These are phyloP conservation scores for Diplogelasinospora grovesii DNA, from an alignment of 495 filamentous ascomycete species.

Conservation along the genomic window DNA sequence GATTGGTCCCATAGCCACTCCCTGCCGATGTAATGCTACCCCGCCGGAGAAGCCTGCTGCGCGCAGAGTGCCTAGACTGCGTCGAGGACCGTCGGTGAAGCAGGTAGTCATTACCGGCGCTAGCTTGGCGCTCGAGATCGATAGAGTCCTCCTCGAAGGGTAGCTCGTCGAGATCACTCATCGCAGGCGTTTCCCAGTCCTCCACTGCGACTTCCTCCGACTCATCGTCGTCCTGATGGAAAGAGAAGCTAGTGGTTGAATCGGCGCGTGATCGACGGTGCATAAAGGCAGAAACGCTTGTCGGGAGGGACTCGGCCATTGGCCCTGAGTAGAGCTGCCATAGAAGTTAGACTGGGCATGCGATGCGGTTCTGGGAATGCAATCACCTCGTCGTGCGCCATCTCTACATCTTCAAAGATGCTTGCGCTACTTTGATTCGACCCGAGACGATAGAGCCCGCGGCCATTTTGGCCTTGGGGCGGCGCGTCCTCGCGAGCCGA, in stretches of 20 bases:
- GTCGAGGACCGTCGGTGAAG: conserved; percentile 37
- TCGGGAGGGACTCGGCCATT: conserved; percentile 89
- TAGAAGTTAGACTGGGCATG: conserved; percentile 14
- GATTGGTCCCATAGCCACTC: conserved; percentile 51
- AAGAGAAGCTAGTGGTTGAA: conserved; percentile 84
- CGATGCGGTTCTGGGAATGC: not conserved
- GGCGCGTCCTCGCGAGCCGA: conserved; percentile 11
- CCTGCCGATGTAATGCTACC: conserved; percentile 54
- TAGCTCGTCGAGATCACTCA: conserved; percentile 32
- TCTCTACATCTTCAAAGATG: conserved; percentile 92
- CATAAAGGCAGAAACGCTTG: conserved; percentile 79
- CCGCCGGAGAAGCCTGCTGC: conserved; percentile 63
- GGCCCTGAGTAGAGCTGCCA: conserved; percentile 83
- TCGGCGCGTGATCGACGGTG: conserved; percentile 72
- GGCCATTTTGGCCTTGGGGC: conserved; percentile 26
- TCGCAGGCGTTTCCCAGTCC: conserved; percentile 35
- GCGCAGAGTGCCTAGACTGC: conserved; percentile 51
- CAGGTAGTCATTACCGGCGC: conserved; percentile 31
- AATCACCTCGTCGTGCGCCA: conserved; percentile 87
- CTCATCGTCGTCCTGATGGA: conserved; percentile 65
- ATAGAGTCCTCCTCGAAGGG: conserved; percentile 37
- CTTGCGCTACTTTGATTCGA: conserved; percentile 77
- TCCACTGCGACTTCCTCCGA: conserved; percentile 36
- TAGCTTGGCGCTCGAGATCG: conserved; percentile 34
- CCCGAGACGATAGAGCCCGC: conserved; percentile 49